Evolutionary conservation across 345 rosid species (phyloP), one percentile per base, ranked within the genome.

Genomic region (Raphanus raphanistrum): DNA sequence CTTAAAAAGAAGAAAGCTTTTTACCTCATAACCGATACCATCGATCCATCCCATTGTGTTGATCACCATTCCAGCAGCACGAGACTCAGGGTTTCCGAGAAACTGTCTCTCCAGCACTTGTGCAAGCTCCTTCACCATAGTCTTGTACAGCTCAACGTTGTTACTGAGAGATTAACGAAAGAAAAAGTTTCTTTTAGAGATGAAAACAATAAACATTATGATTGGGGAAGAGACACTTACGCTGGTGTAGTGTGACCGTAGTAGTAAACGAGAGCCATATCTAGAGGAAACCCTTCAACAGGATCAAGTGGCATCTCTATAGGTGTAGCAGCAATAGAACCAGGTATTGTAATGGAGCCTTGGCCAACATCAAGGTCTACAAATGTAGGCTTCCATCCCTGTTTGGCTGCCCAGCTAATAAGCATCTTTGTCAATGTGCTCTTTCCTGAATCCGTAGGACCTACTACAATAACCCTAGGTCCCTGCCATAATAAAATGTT

Each of bases 31-130:
- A 63, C 99, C 99, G 29, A 81, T 75, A 70, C 92, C 96, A 62
- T 95, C 97, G 83, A 95, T 90, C 99, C 97, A 94, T 67, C 98
- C 96, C 95, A 92, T 92, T 57, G 98, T 90, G 84, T 90, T 95
- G 74, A 92, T 89, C 84, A 94, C 97, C 93, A 89, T 89, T 66
- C 98, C 97, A 11, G 95, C 85, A 74, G 98, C 92, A 75, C 85
- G 82, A 82, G 91, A 87, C 80, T 90, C 98, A 68, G 84, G 86
- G 83, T 84, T 89, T 13, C 85, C 88, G 4, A 82, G 54, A 84
- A 87, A 88, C 75, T 90, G 98, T 85, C 78, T 90, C 86, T 94
- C 98, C 76, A 94, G 68, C 71, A 87, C 80, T 82, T 88, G 88
- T 17, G 98, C 82, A 82, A 94, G 96, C 84, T 92, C 99, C 79